Evolutionary conservation across 768 basidiomycete genomes (phyloP).

Genomic region (Calocybe gangraenosa): DNA sequence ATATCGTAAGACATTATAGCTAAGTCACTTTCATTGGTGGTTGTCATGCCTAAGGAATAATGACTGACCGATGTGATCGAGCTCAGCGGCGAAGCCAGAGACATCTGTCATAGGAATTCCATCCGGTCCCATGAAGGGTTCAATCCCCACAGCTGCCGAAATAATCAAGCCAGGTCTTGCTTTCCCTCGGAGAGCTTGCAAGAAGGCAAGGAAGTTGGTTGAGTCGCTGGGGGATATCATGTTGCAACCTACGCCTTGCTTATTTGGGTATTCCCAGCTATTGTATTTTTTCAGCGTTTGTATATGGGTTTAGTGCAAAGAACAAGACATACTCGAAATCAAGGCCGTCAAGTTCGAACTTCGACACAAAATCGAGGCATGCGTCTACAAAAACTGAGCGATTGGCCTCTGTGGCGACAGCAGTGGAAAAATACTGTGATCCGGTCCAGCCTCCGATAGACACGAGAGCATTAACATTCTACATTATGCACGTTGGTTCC

Average conservation of each 20-base stretch:
- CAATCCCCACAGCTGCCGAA: constrained; percentile 38
- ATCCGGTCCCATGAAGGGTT: constrained; percentile 41
- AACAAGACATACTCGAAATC: constrained; percentile 42
- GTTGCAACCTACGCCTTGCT: constrained; percentile 70
- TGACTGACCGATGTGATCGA: constrained; percentile 42
- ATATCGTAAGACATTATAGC: constrained; percentile 65
- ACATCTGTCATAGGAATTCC: constrained; percentile 67
- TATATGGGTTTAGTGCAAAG: background rate
- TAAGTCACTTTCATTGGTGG: constrained; percentile 16
- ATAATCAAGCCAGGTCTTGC: constrained; percentile 53
- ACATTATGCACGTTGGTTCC: background rate
- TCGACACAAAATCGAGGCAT: constrained; percentile 38
- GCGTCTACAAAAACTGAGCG: constrained; percentile 65
- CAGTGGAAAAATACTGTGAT: constrained; percentile 55
- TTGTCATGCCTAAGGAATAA: background rate
- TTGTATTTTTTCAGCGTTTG: constrained; percentile 1
- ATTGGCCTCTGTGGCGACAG: constrained; percentile 51
- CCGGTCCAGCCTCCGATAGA: constrained; percentile 75
- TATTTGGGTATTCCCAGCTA: constrained; percentile 82
- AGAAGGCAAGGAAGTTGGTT: constrained; percentile 72
- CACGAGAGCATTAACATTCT: constrained; percentile 55
- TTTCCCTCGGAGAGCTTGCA: constrained; percentile 59
- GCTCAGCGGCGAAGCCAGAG: constrained; percentile 61
- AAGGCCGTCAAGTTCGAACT: constrained; percentile 56
- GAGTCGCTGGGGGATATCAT: constrained; percentile 55